These are phyloP conservation scores for Backusella mclennaniae DNA, from an alignment of 192 early-diverging fungal genomes.

Conservation along the genomic window DNA sequence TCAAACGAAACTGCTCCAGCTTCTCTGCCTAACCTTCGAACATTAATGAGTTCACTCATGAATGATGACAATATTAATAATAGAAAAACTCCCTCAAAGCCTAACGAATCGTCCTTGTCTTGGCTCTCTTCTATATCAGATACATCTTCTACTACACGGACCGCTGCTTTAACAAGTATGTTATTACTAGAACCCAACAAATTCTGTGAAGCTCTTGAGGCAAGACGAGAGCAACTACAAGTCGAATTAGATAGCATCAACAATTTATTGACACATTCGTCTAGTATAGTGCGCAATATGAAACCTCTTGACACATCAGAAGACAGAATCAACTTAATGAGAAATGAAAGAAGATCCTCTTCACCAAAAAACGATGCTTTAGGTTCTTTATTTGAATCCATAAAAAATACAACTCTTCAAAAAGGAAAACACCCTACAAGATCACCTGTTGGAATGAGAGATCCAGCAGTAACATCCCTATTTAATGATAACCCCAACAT, in stretches of 20 bases:
- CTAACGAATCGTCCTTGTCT: not conserved
- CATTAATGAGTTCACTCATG: slow-evolving; percentile 2
- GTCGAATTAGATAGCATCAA: slow-evolving; percentile 12
- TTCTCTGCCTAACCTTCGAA: slow-evolving; percentile 9
- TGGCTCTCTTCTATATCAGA: not conserved
- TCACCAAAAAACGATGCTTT: not conserved
- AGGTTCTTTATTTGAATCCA: not conserved
- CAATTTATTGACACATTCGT: slow-evolving; percentile 10
- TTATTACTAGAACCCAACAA: slow-evolving; percentile 2
- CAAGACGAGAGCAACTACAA: slow-evolving; percentile 7
- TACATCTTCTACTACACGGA: not conserved
- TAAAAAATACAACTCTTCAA: not conserved
- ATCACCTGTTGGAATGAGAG: not conserved
- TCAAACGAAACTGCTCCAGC: not conserved
- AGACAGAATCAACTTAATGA: not conserved
- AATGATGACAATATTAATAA: not conserved
- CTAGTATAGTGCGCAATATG: not conserved
- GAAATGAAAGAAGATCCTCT: not conserved
- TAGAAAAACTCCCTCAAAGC: not conserved
- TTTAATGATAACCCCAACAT: not conserved
- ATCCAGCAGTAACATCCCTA: not conserved
- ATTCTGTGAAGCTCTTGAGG: not conserved
- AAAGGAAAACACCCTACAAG: not conserved
- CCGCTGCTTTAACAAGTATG: slow-evolving; percentile 5
- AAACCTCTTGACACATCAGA: not conserved